Conservation (phyloP, 768 basidiomycete genomes). For the Termitomyces sp. region DNA sequence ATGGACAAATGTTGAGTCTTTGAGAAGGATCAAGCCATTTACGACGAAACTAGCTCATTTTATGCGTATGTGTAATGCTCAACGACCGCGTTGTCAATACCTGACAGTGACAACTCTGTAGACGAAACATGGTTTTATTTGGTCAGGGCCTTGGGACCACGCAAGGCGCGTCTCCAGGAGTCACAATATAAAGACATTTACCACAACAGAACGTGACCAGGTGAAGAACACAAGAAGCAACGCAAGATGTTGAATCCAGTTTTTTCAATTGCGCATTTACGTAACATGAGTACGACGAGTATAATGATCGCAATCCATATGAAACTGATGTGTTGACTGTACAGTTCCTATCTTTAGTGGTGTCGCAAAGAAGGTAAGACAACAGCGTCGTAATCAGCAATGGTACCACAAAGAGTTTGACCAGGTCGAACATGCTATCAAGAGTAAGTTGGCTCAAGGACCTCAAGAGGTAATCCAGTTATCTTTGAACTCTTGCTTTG, state of each 20-base stretch:
- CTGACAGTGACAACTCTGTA: not conserved
- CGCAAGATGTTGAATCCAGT: conserved; percentile 9
- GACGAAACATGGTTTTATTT: not conserved
- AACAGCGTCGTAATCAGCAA: too few relatives aligned
- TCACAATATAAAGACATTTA: not conserved
- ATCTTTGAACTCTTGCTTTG: not conserved
- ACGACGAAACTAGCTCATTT: conserved; percentile 1
- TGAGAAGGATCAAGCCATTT: conserved; percentile 2
- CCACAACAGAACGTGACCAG: not conserved
- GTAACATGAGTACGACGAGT: not conserved
- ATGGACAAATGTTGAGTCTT: not conserved
- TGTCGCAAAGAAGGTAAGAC: conserved; percentile 10
- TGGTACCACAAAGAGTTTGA: too few relatives aligned
- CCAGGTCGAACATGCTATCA: conserved; percentile 5
- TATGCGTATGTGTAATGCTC: not conserved
- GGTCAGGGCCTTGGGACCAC: not conserved
- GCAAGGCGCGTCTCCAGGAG: not conserved
- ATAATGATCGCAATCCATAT: not conserved
- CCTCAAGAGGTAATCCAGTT: conserved; percentile 3
- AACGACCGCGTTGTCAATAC: not conserved
- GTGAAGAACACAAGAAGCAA: conserved; percentile 10
- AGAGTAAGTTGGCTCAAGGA: not conserved
- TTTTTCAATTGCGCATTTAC: conserved; percentile 8
- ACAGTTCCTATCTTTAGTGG: conserved; percentile 10
- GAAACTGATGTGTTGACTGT: not conserved